A percentile compares a stretch with the other conserved stretches of the same genome.
These are phyloP conservation scores for Citrus unshiu DNA, from an alignment of 345 rosid genomes.

Conservation along the genomic window DNA sequence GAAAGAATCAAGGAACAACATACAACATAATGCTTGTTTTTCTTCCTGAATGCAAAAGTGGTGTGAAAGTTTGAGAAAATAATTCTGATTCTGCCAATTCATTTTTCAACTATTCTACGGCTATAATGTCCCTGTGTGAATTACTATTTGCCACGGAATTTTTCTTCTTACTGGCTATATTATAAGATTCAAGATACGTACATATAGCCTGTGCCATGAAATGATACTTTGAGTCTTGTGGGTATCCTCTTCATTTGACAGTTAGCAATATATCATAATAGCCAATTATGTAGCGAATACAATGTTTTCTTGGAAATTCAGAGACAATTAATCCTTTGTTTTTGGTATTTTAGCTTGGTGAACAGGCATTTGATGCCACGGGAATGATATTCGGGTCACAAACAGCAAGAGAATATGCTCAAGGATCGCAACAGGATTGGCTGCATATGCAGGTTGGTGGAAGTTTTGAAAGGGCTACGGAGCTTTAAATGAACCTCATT, in stretches of 20 bases:
- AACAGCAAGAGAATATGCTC: slow-evolving; percentile 48
- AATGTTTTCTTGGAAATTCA: neutral
- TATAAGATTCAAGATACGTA: neutral
- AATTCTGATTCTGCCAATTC: neutral
- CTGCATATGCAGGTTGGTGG: slow-evolving; percentile 82
- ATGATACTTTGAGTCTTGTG: no score
- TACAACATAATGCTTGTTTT: no score
- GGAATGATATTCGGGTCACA: slow-evolving; percentile 63
- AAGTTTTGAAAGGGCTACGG: slow-evolving; percentile 48
- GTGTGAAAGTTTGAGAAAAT: neutral
- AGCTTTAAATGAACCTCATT: slow-evolving; percentile 13
- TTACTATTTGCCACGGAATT: neutral
- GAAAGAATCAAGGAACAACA: neutral
- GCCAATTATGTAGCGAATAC: neutral
- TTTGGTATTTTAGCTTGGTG: slow-evolving; percentile 39
- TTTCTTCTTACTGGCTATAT: neutral
- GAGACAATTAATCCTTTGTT: neutral
- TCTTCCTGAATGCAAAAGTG: neutral
- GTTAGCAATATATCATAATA: neutral
- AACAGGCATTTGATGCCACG: slow-evolving; percentile 48
- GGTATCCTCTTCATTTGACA: neutral
- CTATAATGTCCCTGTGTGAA: neutral
- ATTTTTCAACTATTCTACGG: neutral
- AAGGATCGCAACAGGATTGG: slow-evolving; percentile 67
- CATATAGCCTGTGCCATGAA: no score